Evolutionary conservation across 2,329 filamentous ascomycete species (phyloP), one percentile per base, ranked within the genome.

Genomic region (Pleomassaria siparia): DNA sequence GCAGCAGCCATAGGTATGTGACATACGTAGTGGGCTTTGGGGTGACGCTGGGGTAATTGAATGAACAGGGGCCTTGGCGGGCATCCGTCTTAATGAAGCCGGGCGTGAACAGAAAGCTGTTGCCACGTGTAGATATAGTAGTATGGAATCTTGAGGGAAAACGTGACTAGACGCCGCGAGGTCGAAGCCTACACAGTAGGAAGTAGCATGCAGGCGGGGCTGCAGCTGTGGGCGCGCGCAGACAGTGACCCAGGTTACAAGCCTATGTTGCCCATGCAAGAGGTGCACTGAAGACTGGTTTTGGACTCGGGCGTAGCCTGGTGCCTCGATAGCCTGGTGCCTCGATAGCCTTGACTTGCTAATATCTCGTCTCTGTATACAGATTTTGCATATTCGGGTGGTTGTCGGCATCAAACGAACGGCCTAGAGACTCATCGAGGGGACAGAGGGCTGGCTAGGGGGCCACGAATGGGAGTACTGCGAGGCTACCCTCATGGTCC

Each of bases 101-200:
- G 40, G 40, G 25, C 36, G 21, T 41, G 41, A 15, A 44, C 42
- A 42, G 43, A 46, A 41, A 45, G 37, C 41, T 40, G 43, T 39
- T 40, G 47, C 60, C 59, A 66, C 57, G 59, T 61, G 62, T 55
- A 48, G 36, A 32, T 42, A 60, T 44, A 46, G 53, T 56, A 54
- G 47, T 41, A 43, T 55, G 25, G 53, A 45, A 18, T 46, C 28
- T 32, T 32, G 35, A 28, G 29, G 25, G 43, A 48, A 35, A 50
- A 53, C 53, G 45, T 58, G 51, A 53, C 43, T 35, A 15, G 18
- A 28, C 42, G 30, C 25, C 22, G 10, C 46, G 39, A 30, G 30
- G 24, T 46, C 26, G 44, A 41, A 36, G n/a, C n/a, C n/a, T n/a
- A n/a, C n/a, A n/a, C n/a, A n/a, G n/a, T n/a, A n/a, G n/a, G n/a